Conservation (phyloP, 1,284 basidiomycete species). For the Austroboletus rostrupii region DNA sequence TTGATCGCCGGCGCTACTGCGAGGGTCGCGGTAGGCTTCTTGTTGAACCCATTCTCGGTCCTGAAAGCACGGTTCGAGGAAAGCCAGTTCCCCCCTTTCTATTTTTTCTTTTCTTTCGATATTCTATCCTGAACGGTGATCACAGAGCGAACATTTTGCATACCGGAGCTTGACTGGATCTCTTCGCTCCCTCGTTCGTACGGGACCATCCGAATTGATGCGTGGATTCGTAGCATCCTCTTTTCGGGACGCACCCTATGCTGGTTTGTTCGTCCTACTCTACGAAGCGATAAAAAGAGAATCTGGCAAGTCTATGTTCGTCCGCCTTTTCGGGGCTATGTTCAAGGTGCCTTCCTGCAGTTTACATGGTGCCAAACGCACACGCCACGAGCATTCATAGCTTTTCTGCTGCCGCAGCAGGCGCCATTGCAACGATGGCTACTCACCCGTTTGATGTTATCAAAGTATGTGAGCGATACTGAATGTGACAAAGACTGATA, state of each 20-base stretch:
- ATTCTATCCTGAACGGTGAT: constrained; percentile 2
- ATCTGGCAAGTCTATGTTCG: constrained; percentile 43
- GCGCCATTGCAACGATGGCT: constrained; percentile 73
- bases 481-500: neutral
- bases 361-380: constrained; percentile 33
- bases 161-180: constrained; percentile 68
- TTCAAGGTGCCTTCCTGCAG: constrained; percentile 22
- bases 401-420: constrained; percentile 69
- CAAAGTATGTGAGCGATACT: constrained; percentile 50
- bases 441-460: constrained; percentile 92
- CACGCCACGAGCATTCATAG: constrained; percentile 51
- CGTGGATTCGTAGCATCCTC: constrained; percentile 90
- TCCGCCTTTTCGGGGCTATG: neutral
- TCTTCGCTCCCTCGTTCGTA: constrained; percentile 57
- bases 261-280: constrained; percentile 87
- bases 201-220: constrained; percentile 80
- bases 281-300: constrained; percentile 86
- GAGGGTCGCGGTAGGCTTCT: constrained; percentile 81
- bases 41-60: constrained; percentile 91
- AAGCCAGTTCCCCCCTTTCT: constrained; percentile 17
- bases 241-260: constrained; percentile 92
- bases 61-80: constrained; percentile 95
- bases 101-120: constrained; percentile 3
- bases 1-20: constrained; percentile 86
- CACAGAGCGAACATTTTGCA: constrained; percentile 74